Evolutionary conservation across 305 asterid species (phyloP).

Genomic region (Plantago lanceolata): DNA sequence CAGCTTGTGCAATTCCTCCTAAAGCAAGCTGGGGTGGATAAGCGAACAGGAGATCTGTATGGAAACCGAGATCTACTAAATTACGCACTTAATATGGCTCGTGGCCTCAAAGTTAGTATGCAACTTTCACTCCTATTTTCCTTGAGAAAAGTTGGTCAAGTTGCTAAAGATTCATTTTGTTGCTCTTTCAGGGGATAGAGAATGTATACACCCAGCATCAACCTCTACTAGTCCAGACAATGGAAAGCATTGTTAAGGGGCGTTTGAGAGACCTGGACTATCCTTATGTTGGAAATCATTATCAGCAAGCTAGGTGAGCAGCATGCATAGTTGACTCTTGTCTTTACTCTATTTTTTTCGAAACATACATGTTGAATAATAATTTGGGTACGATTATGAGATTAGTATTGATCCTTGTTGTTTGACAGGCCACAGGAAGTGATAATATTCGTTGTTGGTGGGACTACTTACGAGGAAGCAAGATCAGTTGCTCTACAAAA

Average conservation of each 20-base stretch:
- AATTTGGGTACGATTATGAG: background rate
- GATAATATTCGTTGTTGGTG: slow-evolving; percentile 82
- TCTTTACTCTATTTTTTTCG: background rate
- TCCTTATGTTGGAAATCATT: slow-evolving; percentile 93
- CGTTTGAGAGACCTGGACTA: slow-evolving; percentile 93
- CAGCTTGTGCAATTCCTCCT: slow-evolving; percentile 95
- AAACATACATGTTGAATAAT: background rate
- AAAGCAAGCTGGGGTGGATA: slow-evolving; percentile 96
- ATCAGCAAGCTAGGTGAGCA: slow-evolving; percentile 84
- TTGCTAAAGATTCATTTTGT: slow-evolving; percentile 15
- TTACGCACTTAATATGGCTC: slow-evolving; percentile 95
- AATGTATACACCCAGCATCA: slow-evolving; percentile 99
- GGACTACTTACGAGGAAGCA: slow-evolving; percentile 97
- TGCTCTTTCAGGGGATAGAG: slow-evolving; percentile 74
- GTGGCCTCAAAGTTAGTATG: slow-evolving; percentile 77
- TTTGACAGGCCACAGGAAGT: slow-evolving; percentile 84
- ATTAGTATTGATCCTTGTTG: slow-evolving; percentile 15
- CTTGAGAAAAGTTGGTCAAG: slow-evolving; percentile 13
- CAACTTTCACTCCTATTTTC: slow-evolving; percentile 17
- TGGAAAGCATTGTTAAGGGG: slow-evolving; percentile 92
- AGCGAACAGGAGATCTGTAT: slow-evolving; percentile 91
- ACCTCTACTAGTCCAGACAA: slow-evolving; percentile 81
- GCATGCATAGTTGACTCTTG: background rate
- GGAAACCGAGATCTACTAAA: slow-evolving; percentile 89
- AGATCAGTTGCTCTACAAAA: slow-evolving; percentile 80